phyloP scores from a whole-genome alignment of 768 basidiomycete species.

The Boletus rufocinnamomeus region DNA sequence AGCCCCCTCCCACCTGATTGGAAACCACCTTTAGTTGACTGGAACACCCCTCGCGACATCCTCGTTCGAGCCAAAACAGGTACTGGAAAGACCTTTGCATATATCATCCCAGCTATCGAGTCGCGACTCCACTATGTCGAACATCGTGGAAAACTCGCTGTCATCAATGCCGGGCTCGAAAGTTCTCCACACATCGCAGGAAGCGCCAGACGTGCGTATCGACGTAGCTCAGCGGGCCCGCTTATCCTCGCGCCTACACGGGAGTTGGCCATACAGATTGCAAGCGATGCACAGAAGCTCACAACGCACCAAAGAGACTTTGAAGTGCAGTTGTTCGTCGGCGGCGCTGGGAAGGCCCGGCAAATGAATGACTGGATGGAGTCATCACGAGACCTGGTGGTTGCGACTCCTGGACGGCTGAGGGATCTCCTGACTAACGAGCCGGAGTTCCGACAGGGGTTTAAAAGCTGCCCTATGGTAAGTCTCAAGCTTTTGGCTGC shows the following conservation, averaged over 20 bases:
- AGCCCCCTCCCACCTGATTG: neutral
- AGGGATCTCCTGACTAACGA: slow-evolving; percentile 69
- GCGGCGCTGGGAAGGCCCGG: slow-evolving; percentile 63
- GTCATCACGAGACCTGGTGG: slow-evolving; percentile 76
- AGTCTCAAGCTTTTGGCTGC: slow-evolving; percentile 25
- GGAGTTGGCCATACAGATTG: slow-evolving; percentile 89
- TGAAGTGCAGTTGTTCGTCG: slow-evolving; percentile 73
- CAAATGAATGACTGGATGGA: slow-evolving; percentile 71
- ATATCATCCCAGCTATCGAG: slow-evolving; percentile 86
- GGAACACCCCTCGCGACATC: slow-evolving; percentile 54
- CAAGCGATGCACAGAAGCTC: slow-evolving; percentile 74
- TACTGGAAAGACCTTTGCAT: slow-evolving; percentile 87
- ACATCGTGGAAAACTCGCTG: slow-evolving; percentile 41
- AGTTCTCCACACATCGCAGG: slow-evolving; percentile 33
- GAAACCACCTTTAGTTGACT: slow-evolving; percentile 5
- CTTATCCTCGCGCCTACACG: slow-evolving; percentile 89
- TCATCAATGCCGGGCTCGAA: slow-evolving; percentile 43
- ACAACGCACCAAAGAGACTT: slow-evolving; percentile 61
- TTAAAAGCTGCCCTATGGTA: slow-evolving; percentile 62
- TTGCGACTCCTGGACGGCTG: slow-evolving; percentile 88
- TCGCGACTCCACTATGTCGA: slow-evolving; percentile 65
- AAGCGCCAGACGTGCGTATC: slow-evolving; percentile 40
- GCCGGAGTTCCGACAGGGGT: slow-evolving; percentile 50
- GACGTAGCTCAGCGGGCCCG: slow-evolving; percentile 57
- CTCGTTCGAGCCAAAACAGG: slow-evolving; percentile 88